phyloP scores from a whole-genome alignment of 371 early-diverging fungal genomes.

The Mucor irregularis region DNA sequence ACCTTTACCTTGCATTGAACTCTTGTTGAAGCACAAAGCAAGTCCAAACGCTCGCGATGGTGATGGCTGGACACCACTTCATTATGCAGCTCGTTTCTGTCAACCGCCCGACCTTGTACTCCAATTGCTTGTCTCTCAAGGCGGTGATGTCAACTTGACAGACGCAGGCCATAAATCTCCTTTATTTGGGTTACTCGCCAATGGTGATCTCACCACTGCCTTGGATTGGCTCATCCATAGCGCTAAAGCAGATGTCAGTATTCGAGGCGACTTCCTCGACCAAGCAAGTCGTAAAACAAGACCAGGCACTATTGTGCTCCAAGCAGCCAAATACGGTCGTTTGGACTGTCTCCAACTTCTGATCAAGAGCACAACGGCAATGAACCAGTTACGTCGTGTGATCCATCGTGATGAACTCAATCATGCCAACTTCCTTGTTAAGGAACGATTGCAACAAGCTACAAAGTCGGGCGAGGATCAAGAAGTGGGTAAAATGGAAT shows the following conservation, averaged over 20 bases:
- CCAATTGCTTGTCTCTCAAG: constrained; percentile 30
- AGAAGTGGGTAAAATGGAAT: not conserved
- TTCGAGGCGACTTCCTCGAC: constrained; percentile 22
- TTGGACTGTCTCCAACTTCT: constrained; percentile 12
- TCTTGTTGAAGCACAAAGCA: constrained; percentile 30
- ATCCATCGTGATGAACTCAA: not conserved
- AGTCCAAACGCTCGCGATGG: constrained; percentile 63
- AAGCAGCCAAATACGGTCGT: constrained; percentile 27
- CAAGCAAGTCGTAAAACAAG: constrained; percentile 4
- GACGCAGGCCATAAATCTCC: constrained; percentile 36
- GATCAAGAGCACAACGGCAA: constrained; percentile 5
- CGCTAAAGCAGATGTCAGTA: constrained; percentile 14
- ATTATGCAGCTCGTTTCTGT: constrained; percentile 65
- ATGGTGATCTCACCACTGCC: constrained; percentile 11
- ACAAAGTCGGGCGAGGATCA: not conserved
- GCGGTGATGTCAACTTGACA: constrained; percentile 51
- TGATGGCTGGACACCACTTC: constrained; percentile 79
- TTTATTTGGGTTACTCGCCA: constrained; percentile 39
- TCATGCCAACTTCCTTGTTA: constrained; percentile 5
- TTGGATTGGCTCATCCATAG: constrained; percentile 22
- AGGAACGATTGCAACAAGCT: constrained; percentile 1
- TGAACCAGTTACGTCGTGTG: constrained; percentile 4
- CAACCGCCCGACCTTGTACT: constrained; percentile 31
- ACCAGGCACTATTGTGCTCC: constrained; percentile 17
- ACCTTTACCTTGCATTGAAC: constrained; percentile 35